These are phyloP conservation scores for Ustilago esculenta DNA, from an alignment of 1,284 basidiomycete species.

Conservation along the genomic window DNA sequence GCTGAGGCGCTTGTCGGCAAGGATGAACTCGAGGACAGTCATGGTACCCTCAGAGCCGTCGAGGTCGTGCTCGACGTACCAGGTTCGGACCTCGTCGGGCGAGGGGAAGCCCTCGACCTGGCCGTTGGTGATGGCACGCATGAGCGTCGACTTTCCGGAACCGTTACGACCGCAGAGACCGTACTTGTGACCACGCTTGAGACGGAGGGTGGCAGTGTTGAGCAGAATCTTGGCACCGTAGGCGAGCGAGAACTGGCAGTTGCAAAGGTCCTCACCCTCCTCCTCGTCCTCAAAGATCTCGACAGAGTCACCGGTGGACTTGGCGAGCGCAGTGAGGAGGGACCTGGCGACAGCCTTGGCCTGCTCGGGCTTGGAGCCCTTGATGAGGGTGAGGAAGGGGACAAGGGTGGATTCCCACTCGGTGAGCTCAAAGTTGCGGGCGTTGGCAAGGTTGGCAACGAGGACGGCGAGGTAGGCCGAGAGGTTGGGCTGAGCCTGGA, in stretches of 20 bases:
- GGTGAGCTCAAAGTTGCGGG: constrained; percentile 65
- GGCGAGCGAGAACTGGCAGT: constrained; percentile 68
- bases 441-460: constrained; percentile 66
- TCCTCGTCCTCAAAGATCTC: constrained; percentile 68
- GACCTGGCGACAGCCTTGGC: constrained; percentile 49
- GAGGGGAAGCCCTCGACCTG: constrained; percentile 68
- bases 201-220: constrained; percentile 67
- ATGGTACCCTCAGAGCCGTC: constrained; percentile 67
- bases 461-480: constrained; percentile 62
- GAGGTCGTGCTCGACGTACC: constrained; percentile 68
- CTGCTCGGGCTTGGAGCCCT: constrained; percentile 59
- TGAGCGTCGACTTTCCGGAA: constrained; percentile 67
- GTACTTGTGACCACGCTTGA: constrained; percentile 68
- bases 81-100: constrained; percentile 66
- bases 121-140: constrained; percentile 67
- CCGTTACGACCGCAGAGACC: constrained; percentile 67
- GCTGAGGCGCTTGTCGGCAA: constrained; percentile 63
- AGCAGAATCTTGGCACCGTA: constrained; percentile 68
- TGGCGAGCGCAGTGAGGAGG: constrained; percentile 62
- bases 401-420: constrained; percentile 65
- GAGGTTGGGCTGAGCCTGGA: constrained; percentile 53
- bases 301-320: constrained; percentile 63
- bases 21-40: constrained; percentile 65
- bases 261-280: constrained; percentile 67
- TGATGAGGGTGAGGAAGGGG: constrained; percentile 65